phyloP scores from a whole-genome alignment of 148 eudicot species.

The Camellia granthamiana region DNA sequence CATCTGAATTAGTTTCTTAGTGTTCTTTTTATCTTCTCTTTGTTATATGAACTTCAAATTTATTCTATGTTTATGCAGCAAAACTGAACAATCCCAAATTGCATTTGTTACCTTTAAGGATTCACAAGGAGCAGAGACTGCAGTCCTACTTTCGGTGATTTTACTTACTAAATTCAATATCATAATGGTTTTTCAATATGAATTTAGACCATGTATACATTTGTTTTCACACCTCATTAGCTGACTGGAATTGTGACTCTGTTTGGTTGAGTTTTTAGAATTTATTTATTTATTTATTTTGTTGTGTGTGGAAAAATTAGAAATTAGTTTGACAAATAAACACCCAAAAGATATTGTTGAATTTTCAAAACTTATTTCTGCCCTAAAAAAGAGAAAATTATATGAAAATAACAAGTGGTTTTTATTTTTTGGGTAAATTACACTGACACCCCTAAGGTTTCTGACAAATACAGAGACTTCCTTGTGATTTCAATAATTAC shows the following conservation, averaged over 20 bases:
- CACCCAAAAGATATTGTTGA: too few species aligned
- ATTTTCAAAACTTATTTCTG: too few species aligned
- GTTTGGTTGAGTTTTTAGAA: too few species aligned
- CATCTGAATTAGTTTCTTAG: neutral
- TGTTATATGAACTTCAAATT: conserved; percentile 13
- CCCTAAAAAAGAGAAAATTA: too few species aligned
- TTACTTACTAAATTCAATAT: neutral
- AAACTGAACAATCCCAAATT: conserved; percentile 56
- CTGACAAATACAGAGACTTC: too few species aligned
- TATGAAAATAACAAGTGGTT: too few species aligned
- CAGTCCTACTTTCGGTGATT: conserved; percentile 83
- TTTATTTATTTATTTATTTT: neutral
- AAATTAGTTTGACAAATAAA: neutral
- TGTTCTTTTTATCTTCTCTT: neutral
- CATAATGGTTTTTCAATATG: neutral
- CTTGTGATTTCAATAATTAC: too few species aligned
- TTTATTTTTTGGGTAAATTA: too few species aligned
- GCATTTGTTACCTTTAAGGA: conserved; percentile 93
- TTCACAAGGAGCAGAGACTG: conserved; percentile 84
- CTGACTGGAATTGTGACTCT: neutral
- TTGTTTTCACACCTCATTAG: neutral
- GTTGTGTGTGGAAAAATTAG: neutral
- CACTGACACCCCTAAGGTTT: too few species aligned
- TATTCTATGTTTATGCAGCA: conserved; percentile 43
- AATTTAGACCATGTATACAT: neutral